phyloP scores from a whole-genome alignment of 768 basidiomycete genomes.

The Dendrothele bispora region DNA sequence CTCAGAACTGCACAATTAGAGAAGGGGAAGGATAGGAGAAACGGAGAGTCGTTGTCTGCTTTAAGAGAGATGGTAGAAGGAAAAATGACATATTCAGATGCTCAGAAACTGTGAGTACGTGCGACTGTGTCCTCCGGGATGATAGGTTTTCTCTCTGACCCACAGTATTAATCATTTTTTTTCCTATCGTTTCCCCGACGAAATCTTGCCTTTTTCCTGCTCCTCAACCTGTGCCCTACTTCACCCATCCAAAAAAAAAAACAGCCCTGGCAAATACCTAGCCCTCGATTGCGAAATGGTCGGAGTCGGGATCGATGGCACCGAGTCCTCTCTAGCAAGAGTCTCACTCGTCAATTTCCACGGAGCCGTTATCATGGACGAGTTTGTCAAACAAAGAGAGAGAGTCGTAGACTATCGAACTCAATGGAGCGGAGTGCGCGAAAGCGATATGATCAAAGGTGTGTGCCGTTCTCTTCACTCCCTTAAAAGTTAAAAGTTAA shows the following conservation, averaged over 20 bases:
- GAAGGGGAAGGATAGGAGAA: slow-evolving; percentile 28
- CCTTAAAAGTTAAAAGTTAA: too few relatives aligned
- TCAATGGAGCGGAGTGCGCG: slow-evolving; percentile 81
- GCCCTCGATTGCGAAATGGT: slow-evolving; percentile 99
- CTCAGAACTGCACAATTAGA: neutral
- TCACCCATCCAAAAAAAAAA: slow-evolving; percentile 3
- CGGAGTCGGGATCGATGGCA: slow-evolving; percentile 82
- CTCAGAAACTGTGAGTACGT: slow-evolving; percentile 44
- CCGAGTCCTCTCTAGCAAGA: slow-evolving; percentile 83
- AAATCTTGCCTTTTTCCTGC: too few relatives aligned
- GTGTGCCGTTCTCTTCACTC: slow-evolving; percentile 12
- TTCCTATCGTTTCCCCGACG: too few relatives aligned
- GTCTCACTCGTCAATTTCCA: slow-evolving; percentile 90
- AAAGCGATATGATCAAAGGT: slow-evolving; percentile 72
- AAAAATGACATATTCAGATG: slow-evolving; percentile 34
- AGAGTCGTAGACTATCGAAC: slow-evolving; percentile 93
- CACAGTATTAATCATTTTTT: too few relatives aligned
- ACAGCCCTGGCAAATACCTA: slow-evolving; percentile 70
- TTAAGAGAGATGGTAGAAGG: slow-evolving; percentile 59
- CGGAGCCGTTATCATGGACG: slow-evolving; percentile 78
- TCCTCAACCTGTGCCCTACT: neutral
- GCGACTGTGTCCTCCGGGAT: too few relatives aligned
- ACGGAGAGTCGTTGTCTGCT: slow-evolving; percentile 45
- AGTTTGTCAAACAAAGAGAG: slow-evolving; percentile 84
- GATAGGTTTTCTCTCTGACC: too few relatives aligned